phyloP scores from a whole-genome alignment of 2,329 filamentous ascomycete species.

The Aspergillus luchuensis region DNA sequence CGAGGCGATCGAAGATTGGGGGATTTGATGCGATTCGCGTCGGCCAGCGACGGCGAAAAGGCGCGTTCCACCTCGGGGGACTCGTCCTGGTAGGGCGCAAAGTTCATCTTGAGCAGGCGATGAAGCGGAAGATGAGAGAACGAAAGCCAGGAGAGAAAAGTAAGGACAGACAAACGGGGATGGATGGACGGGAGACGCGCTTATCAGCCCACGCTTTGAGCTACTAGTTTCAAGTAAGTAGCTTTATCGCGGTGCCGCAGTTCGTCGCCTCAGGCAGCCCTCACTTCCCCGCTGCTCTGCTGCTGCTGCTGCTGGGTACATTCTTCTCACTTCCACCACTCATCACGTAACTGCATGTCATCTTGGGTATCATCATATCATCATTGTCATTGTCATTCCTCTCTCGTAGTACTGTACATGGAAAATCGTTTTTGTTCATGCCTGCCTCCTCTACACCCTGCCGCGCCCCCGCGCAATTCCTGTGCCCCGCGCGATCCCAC shows the following conservation, averaged over 20 bases:
- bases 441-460: conserved; percentile 25
- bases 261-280: conserved; percentile 8
- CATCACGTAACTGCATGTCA: neutral
- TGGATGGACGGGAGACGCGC: neutral
- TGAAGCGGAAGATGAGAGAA: conserved; percentile 6
- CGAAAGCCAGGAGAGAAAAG: neutral
- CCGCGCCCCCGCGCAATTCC: conserved; percentile 40
- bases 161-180: neutral
- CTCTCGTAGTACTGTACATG: conserved; percentile 25
- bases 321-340: neutral
- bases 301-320: neutral
- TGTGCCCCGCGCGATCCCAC: conserved; percentile 43
- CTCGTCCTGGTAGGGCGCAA: conserved; percentile 94
- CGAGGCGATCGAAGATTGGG: conserved; percentile 57
- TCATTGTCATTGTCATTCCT: neutral
- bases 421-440: neutral
- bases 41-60: conserved; percentile 68
- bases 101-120: conserved; percentile 67
- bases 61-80: conserved; percentile 81
- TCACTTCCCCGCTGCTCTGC: neutral
- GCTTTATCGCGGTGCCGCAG: neutral
- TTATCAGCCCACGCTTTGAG: neutral
- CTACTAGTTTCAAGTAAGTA: neutral
- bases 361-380: conserved; percentile 22
- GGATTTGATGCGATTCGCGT: conserved; percentile 52